Evolutionary conservation across 305 asterid genomes (phyloP), one percentile per base, ranked within the genome.

Genomic region (Ruellia speciosa): DNA sequence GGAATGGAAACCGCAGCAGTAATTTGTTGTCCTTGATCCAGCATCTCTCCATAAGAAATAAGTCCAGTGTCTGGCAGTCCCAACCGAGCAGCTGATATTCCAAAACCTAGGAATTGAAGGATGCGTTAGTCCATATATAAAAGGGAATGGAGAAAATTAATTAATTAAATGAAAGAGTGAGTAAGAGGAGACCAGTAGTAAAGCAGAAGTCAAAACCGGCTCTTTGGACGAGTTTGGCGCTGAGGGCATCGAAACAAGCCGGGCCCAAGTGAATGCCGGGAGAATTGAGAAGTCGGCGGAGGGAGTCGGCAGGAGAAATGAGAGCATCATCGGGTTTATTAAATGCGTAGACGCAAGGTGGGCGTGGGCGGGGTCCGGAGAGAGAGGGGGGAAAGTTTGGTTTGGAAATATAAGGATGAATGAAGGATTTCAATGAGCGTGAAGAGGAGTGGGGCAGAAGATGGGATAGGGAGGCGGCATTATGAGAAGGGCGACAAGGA

Each of bases 31-130:
- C 95, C 97, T 77, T 84, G 95, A 71, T 81, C 85, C 75, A 85
- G 89, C 96, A 87, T 90, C 77, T 90, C 97, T n/a, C 96, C 97
- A 41, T 76, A 90, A 33, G 97, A 87, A 69, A 90, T 70, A 45
- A 90, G 78, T 66, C 97, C 97, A 7, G 96, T 80, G 75, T 90
- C 96, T 3, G 97, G 97, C 64, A 87, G 70, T 43, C 94, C 97
- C 74, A 85, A 78, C 62, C 81, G 87, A 52, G 93, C 76, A 66
- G 96, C 97, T 54, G 97, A 87, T 78, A 90, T 85, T 65, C 97
- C 95, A 67, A 90, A 90, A 39, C 97, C 97, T 90, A 50, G 14
- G 54, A 63, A 65, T 59, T 37, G 6, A 61, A 35, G 58, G 65
- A 62, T 55, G 54, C 51, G 47, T 63, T 47, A 48, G 39, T 51